Percentiles rank a stretch among this genome's conserved stretches.
These are phyloP conservation scores for Oryza glaberrima DNA, from an alignment of 176 grass and related monocot species.

Conservation along the genomic window DNA sequence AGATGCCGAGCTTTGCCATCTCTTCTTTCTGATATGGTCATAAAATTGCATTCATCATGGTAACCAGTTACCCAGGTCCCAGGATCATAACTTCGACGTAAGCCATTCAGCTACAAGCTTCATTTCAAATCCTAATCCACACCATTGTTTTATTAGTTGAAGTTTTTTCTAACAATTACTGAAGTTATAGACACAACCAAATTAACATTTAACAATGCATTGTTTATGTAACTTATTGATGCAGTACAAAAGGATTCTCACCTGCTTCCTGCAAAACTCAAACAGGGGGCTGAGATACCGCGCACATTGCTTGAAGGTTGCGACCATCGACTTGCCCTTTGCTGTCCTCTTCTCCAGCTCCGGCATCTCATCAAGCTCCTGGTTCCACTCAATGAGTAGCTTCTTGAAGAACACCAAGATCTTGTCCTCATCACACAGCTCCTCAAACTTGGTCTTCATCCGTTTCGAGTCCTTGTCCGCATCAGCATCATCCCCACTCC, in stretches of 20 bases:
- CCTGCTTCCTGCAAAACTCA: conserved; percentile 95
- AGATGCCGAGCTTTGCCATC: not conserved
- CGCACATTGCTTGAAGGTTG: conserved; percentile 91
- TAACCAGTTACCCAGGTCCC: not conserved
- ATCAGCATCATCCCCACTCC: conserved; percentile 59
- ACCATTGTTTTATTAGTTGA: not conserved
- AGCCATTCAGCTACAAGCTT: not conserved
- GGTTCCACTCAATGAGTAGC: conserved; percentile 87
- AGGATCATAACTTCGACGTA: not conserved
- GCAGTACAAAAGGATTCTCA: conserved; percentile 22
- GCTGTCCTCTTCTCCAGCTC: conserved; percentile 81
- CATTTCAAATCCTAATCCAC: conserved; percentile 27
- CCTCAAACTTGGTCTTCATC: conserved; percentile 79
- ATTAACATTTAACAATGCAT: not conserved
- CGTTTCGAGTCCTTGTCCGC: conserved; percentile 63
- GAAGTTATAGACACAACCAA: not conserved
- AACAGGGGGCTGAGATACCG: conserved; percentile 86
- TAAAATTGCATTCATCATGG: conserved; percentile 8
- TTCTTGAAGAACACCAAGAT: conserved; percentile 92
- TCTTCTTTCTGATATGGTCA: conserved; percentile 12
- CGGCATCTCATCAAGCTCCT: conserved; percentile 79
- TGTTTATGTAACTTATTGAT: conserved; percentile 1
- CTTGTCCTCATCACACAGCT: conserved; percentile 83
- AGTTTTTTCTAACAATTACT: not conserved
- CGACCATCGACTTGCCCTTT: conserved; percentile 85